Percentiles rank a stretch among this genome's conserved stretches.
Evolutionary conservation across 139 green algal genomes (phyloP).

Genomic region (Limnomonas spitsbergensis): DNA sequence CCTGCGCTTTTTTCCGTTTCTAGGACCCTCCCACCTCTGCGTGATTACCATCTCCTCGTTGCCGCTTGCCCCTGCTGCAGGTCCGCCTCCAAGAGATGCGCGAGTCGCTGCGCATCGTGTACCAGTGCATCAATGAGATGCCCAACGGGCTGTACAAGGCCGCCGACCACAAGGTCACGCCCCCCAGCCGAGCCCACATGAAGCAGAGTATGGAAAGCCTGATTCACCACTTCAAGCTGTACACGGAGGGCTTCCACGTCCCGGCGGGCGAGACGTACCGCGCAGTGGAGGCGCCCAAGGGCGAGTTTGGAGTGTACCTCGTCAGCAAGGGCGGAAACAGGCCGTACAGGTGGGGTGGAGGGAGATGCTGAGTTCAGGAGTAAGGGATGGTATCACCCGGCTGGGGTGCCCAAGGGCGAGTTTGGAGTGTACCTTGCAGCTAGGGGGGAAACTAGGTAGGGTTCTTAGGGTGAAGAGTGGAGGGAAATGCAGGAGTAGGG

Average conservation of each 20-base stretch:
- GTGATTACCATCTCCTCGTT: too few relatives aligned
- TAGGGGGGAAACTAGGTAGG: too few relatives aligned
- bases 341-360: slow-evolving; percentile 61
- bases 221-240: slow-evolving; percentile 86
- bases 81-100: slow-evolving; percentile 73
- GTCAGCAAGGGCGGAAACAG: slow-evolving; percentile 75
- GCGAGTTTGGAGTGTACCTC: slow-evolving; percentile 85
- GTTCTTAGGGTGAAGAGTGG: too few relatives aligned
- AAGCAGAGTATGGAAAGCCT: slow-evolving; percentile 84
- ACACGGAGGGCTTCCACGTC: slow-evolving; percentile 63
- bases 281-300: slow-evolving; percentile 76
- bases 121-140: slow-evolving; percentile 82
- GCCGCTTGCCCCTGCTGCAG: too few relatives aligned
- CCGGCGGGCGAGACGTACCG: slow-evolving; percentile 61
- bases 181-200: slow-evolving; percentile 60
- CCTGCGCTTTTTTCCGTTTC: too few relatives aligned
- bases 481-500: too few relatives aligned
- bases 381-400: too few relatives aligned
- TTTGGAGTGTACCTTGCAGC: too few relatives aligned
- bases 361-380: not conserved
- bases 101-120: slow-evolving; percentile 75
- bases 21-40: too few relatives aligned
- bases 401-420: too few relatives aligned
- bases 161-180: slow-evolving; percentile 70
- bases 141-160: slow-evolving; percentile 69